Evolutionary conservation across 2,329 filamentous ascomycete species (phyloP).

Genomic region (Nemania bipapillata): DNA sequence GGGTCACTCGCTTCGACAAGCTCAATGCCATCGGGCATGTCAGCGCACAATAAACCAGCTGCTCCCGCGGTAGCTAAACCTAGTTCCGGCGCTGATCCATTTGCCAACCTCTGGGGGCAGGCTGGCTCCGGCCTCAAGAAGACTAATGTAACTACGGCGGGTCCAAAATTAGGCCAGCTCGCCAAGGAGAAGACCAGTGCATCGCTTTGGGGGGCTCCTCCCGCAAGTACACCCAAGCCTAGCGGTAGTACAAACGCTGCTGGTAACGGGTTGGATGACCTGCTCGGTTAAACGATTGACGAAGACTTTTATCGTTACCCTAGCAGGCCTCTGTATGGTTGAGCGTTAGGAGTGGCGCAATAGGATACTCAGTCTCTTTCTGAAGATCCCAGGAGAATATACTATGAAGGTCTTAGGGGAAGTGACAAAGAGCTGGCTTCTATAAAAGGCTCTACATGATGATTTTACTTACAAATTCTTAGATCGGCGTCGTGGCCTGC

Average conservation of each 20-base stretch:
- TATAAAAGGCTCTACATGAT: slow-evolving; percentile 40
- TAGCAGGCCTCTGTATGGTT: not conserved
- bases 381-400: slow-evolving; percentile 22
- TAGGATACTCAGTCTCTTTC: slow-evolving; percentile 23
- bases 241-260: slow-evolving; percentile 40
- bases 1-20: slow-evolving; percentile 40
- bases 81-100: slow-evolving; percentile 79
- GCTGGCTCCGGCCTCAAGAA: slow-evolving; percentile 82
- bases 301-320: not conserved
- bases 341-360: not conserved
- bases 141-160: slow-evolving; percentile 68
- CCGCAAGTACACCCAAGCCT: slow-evolving; percentile 50
- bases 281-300: slow-evolving; percentile 45
- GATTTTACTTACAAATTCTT: slow-evolving; percentile 51
- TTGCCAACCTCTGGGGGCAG: slow-evolving; percentile 85
- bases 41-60: slow-evolving; percentile 61
- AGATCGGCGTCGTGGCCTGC: slow-evolving; percentile 58
- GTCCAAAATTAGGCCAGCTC: slow-evolving; percentile 87
- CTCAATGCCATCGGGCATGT: slow-evolving; percentile 52
- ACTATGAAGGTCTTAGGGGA: slow-evolving; percentile 39
- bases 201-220: slow-evolving; percentile 87
- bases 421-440: slow-evolving; percentile 39
- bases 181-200: slow-evolving; percentile 98
- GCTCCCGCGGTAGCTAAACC: slow-evolving; percentile 63
- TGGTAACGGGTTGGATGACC: slow-evolving; percentile 49